Evolutionary conservation across 2,329 filamentous ascomycete genomes (phyloP), one percentile per base, ranked within the genome.

Genomic region (Aspergillus quadricinctus): DNA sequence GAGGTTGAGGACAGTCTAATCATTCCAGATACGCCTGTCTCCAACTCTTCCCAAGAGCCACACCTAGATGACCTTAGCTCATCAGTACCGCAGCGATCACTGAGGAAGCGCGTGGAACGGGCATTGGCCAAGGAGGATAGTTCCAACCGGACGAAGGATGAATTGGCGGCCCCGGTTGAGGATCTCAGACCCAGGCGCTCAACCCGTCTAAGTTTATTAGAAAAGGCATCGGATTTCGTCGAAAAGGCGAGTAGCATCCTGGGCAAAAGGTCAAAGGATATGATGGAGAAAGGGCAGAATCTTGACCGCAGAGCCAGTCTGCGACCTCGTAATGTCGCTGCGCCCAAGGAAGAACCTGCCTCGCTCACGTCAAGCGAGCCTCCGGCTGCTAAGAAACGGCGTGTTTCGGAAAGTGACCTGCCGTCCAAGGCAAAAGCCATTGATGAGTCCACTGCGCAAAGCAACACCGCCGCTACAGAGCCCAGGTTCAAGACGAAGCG

Each of bases 231-330:
- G 75, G 65, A 77, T 70, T 11, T 74, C 77, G 48, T 78, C 72
- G 57, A 73, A 68, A 66, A 84, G 78, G 67, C 72, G 78, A 61
- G 64, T 49, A 81, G 80, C 50, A 77, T 80, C 25, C 70, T 88
- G 27, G 80, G 83, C 57, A 90, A 89, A 72, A 81, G 85, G 50
- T 77, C 81, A 54, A 79, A 82, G 62, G 83, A 84, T 64, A 75
- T 76, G 8, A 71, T 81, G 50, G 80, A 83, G 55, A 80, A 80
- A 61, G 74, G 73, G 37, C 82, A 86, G 57, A 86, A 88, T 65
- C 69, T 87, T 28, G 66, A 68, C 49, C 72, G 74, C 74, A 77
- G 69, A 78, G 82, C 58, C 69, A 90, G 52, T 78, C 82, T 72
- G 81, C 88, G 71, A 83, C 86, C 58, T 69, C 51, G 79, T 68